phyloP scores from a whole-genome alignment of 441 rosid species.

The Cnidoscolus chayamansa region DNA sequence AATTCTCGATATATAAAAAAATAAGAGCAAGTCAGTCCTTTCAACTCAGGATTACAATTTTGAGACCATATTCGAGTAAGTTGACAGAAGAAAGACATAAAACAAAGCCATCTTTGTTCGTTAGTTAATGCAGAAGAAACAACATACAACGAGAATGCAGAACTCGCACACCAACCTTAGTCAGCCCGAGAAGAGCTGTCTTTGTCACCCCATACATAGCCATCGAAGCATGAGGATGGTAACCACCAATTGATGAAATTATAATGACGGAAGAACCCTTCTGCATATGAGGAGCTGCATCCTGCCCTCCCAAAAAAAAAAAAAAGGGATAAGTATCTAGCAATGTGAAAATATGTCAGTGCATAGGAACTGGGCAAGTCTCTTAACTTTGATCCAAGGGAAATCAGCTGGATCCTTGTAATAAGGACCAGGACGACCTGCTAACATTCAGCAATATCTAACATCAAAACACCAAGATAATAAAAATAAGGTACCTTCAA shows the following conservation, averaged over 20 bases:
- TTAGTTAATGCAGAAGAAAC: background rate
- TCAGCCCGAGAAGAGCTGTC: slow-evolving; percentile 86
- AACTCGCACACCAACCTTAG: slow-evolving; percentile 50
- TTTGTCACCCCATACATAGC: slow-evolving; percentile 94
- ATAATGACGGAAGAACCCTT: slow-evolving; percentile 77
- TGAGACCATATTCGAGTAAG: background rate
- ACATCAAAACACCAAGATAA: background rate
- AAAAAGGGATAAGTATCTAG: background rate
- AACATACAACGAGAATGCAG: background rate
- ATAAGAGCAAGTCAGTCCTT: background rate
- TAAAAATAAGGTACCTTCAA: slow-evolving; percentile 37
- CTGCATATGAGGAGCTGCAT: slow-evolving; percentile 67
- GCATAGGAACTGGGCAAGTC: background rate
- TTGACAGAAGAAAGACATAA: background rate
- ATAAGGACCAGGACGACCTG: background rate
- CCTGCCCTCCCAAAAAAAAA: slow-evolving; percentile 38
- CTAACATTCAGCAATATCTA: background rate
- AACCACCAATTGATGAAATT: slow-evolving; percentile 72
- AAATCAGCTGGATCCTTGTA: background rate
- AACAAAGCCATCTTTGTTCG: background rate
- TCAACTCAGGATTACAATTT: background rate
- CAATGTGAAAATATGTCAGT: background rate
- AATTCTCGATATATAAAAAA: background rate
- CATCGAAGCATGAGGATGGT: slow-evolving; percentile 53
- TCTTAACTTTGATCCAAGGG: no score